A percentile compares a stretch with the other conserved stretches of the same genome.
These are phyloP conservation scores for Nosema granulosis DNA, from an alignment of 371 early-diverging fungal species.

Conservation along the genomic window DNA sequence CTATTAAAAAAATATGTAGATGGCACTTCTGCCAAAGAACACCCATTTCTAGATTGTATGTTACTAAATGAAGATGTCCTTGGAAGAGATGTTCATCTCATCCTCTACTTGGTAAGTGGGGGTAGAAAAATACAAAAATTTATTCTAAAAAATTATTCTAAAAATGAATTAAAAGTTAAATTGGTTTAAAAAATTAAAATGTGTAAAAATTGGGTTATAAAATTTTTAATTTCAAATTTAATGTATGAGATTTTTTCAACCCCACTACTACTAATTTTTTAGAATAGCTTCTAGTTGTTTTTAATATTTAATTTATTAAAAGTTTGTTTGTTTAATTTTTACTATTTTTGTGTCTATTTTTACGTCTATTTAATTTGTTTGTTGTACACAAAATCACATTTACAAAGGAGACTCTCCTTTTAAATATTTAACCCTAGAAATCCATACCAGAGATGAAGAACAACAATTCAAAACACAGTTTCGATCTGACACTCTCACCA, in stretches of 20 bases:
- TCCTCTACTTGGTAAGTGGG: slow-evolving; percentile 34
- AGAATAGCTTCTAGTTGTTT: no score
- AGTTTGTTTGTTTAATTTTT: no score
- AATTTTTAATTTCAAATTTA: no score
- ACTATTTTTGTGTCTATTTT: no score
- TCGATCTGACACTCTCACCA: neutral
- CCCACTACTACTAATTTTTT: no score
- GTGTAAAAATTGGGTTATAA: no score
- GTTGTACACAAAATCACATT: neutral
- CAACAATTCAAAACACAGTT: neutral
- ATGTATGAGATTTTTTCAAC: no score
- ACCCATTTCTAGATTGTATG: slow-evolving; percentile 6
- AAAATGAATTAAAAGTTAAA: no score
- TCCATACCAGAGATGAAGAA: neutral
- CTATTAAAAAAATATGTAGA: slow-evolving; percentile 19
- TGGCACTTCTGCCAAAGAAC: slow-evolving; percentile 20
- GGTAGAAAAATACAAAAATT: neutral
- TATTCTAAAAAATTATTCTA: neutral
- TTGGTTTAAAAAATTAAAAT: no score
- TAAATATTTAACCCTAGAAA: slow-evolving; percentile 3
- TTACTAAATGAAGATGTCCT: neutral
- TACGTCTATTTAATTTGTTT: slow-evolving; percentile 22
- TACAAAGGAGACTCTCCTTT: slow-evolving; percentile 23
- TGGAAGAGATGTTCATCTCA: neutral
- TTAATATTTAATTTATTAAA: no score